Evolutionary conservation across 192 early-diverging fungal species (phyloP).

Genomic region (Mortierella antarctica): DNA sequence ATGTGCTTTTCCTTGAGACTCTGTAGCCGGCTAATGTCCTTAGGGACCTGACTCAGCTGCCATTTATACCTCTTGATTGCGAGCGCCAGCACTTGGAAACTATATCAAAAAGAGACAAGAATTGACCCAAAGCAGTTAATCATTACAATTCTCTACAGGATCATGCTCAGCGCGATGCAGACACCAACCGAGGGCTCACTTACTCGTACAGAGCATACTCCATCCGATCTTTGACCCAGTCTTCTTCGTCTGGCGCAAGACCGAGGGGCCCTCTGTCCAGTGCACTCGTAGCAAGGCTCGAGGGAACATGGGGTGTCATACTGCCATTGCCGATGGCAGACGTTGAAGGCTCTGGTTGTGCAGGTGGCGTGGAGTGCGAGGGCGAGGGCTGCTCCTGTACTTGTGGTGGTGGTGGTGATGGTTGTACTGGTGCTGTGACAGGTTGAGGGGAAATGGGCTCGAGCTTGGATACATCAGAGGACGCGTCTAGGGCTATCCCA

Average conservation of each 20-base stretch:
- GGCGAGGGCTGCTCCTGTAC: not conserved
- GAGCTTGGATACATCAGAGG: not conserved
- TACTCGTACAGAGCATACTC: conserved; percentile 50
- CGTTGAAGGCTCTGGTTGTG: not conserved
- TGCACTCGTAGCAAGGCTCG: conserved; percentile 5
- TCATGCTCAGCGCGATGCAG: not conserved
- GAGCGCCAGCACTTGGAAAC: conserved; percentile 28
- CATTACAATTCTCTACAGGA: too few relatives aligned
- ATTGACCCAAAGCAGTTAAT: too few relatives aligned
- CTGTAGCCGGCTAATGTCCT: conserved; percentile 54
- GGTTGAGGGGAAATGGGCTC: not conserved
- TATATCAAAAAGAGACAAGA: not conserved
- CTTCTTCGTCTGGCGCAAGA: conserved; percentile 24
- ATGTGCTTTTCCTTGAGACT: conserved; percentile 56
- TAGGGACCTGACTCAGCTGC: conserved; percentile 57
- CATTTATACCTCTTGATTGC: conserved; percentile 51
- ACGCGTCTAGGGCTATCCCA: not conserved
- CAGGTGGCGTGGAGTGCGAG: not conserved
- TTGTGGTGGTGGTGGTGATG: not conserved
- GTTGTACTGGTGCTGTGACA: not conserved
- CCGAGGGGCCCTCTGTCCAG: conserved; percentile 41
- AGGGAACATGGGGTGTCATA: not conserved
- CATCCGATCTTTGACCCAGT: conserved; percentile 45
- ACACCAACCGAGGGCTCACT: not conserved
- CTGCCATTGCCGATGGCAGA: conserved; percentile 2